Base-by-base conservation (phyloP, 805 yeast genomes). In the Kodamaea kaohsiungensis region DNA sequence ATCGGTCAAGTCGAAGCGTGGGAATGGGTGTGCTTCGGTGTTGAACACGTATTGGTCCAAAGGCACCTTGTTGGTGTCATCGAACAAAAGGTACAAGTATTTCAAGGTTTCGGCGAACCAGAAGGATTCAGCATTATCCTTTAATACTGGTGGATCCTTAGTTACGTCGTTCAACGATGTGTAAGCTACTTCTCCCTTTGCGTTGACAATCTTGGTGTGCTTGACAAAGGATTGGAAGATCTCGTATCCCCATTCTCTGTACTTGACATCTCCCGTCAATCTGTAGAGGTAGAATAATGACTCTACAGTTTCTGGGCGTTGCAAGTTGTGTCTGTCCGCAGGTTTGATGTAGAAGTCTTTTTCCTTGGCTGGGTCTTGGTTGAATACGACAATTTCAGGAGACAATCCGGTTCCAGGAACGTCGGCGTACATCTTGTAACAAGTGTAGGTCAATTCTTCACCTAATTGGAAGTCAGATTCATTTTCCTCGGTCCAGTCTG, bases 61-160 rank as follows among this genome's bases (percentile, higher is more conserved):
- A 30, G 92, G 91, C 58, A 88, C 71, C 53, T 83, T 78, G 57
- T 80, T 76, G 15, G 78, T 77, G 61, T 84, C 85, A 59, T 89
- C 95, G 70, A 91, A 91, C 58, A 91, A 73, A 53, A 90, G 71
- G 64, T 89, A 89, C 42, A 91, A 75, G 70, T 91, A 92, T 70
- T 92, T 92, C 66, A 92, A 79, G 2, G 98, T 92, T 68, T 92
- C 97, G 1, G 97, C 92, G 49, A 89, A 77, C 98, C 98, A 92
- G 76, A 90, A 91, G 17, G 96, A 87, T 70, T 91, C 97, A 83
- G 89, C 82, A 65, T 89, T 89, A 69, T 92, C 95, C 52, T 79
- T 71, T 57, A 67, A 68, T 17, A 66, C 64, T 2, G 92, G 85
- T 35, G 85, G 83, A 7, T 72, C 58, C 1, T 62, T 58, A 1